phyloP scores from a whole-genome alignment of 805 yeast species.

The Hemisphaericaspora nanyangensis region DNA sequence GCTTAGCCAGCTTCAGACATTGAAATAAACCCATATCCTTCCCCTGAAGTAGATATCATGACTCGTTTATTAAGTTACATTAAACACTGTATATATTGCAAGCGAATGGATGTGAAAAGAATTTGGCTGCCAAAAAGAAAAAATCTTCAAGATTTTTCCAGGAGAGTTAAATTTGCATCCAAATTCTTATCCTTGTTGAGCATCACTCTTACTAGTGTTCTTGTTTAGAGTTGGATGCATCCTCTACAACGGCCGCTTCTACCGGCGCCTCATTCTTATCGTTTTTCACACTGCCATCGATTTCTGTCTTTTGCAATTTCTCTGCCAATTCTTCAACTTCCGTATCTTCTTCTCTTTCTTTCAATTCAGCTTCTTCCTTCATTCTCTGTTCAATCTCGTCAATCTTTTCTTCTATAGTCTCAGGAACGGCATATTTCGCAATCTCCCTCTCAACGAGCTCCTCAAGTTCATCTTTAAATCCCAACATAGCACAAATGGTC shows the following conservation, averaged over 20 bases:
- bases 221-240: no score
- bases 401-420: constrained; percentile 10
- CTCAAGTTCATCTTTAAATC: constrained; percentile 61
- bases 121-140: no score
- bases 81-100: no score
- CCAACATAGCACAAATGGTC: constrained; percentile 48
- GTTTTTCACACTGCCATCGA: constrained; percentile 7
- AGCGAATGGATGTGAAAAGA: no score
- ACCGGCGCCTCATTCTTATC: constrained; percentile 6
- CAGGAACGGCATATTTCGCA: constrained; percentile 7
- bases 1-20: not conserved
- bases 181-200: no score
- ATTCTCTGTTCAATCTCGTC: constrained; percentile 10
- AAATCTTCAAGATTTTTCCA: no score
- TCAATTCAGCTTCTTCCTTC: constrained; percentile 5
- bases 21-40: constrained; percentile 1
- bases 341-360: constrained; percentile 1
- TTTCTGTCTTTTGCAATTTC: constrained; percentile 5
- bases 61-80: no score
- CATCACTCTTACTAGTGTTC: no score
- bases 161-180: no score
- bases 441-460: constrained; percentile 24
- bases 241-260: no score
- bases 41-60: not conserved
- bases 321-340: constrained; percentile 2